Base-by-base conservation (phyloP, 768 basidiomycete genomes). In the Cubamyces lactineus region DNA sequence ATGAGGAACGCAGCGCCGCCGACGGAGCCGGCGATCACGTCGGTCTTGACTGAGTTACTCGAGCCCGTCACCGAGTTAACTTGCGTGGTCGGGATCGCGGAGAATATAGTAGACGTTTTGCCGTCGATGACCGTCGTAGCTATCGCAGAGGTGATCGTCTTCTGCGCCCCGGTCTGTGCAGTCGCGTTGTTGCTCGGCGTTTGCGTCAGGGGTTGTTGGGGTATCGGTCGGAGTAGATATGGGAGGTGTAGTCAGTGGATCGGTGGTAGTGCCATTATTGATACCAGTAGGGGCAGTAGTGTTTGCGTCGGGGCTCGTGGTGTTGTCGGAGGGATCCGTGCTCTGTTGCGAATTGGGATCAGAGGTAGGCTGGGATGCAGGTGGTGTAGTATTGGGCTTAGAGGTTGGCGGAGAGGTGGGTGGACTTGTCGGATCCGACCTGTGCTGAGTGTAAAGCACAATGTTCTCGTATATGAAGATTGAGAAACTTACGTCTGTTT, bases 21-120 rank as follows among this genome's bases (percentile, higher is more conserved):
- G 23, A 69, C 64, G 30, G 71, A 70, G 45, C 75, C 75, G 3
- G 67, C 71, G 47, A 76, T 71, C 21, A 75, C 71, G 52, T 66
- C 69, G 21, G 66, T 65, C 45, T 65, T 64, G 5, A 30, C 63
- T 64, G 16, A 55, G 48, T 41, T 57, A 24, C 23, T 43, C 39
- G 19, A 47, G 23, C 5, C 23, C 26, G 16, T 41, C 47, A 15
- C 67, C 48, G 34, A 34, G 39, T 55, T 34, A 15, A 66, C 34
- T 5, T 65, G 42, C 2, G 66, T 64, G 2, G 73, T 69, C 30
- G 73, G 64, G 39, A 75, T 65, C 5, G 71, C 23, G 4, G 68
- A 65, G 34, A 64, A 63, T 19, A 67, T 58, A 12, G 65, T 66
- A 13, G 65, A 53, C 6, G 55, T 51, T 13, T 43, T 43, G 13